Base-by-base conservation (phyloP, 2,329 filamentous ascomycete species). In the Dothistroma septosporum region DNA sequence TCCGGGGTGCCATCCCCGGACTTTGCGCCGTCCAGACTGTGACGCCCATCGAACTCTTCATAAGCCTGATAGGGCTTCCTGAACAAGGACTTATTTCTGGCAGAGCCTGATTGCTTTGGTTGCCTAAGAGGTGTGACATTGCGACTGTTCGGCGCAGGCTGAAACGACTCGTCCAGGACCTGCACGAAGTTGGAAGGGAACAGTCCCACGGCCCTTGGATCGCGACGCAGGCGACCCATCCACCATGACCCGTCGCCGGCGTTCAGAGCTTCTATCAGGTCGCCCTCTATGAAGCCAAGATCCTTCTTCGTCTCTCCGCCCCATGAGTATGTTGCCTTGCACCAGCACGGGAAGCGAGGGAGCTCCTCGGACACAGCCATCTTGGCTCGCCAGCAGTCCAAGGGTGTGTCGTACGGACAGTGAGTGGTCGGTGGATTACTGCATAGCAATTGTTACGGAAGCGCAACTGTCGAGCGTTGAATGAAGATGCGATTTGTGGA, bases 181-280 rank as follows among this genome's bases (percentile, higher is more conserved):
- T 95, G 86, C 73, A 99, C 94, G 73, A 99, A 99, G 78, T 99
- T 99, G 71, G 92, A 97, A 0, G 94, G 94, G 72, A 99, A 99
- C 21, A 94, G 82, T 57, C 94, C 94, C 70, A 97, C 88, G 71
- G 93, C 92, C 72, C 92, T 87, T 75, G 90, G 88, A 77, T 99
- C 94, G 69, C 94, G 86, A 73, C 88, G 90, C 73, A 99, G 78
- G 65, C 93, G 86, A 53, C 94, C 94, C 78, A 92, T 96, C 94
- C 94, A 99, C 94, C 94, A 99, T 52, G 91, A 92, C 56, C 94
- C 94, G 78, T 99, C 94, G 65, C 94, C 94, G 21, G 94, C 94
- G 75, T 99, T 99, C 57, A 99, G 82, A 73, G 93, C 97, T 84
- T 99, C 94, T 75, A 99, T 99, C 67, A 99, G 78, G 77, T 99